phyloP scores from a whole-genome alignment of 1,284 basidiomycete genomes.

The Phaffia rhodozyma region DNA sequence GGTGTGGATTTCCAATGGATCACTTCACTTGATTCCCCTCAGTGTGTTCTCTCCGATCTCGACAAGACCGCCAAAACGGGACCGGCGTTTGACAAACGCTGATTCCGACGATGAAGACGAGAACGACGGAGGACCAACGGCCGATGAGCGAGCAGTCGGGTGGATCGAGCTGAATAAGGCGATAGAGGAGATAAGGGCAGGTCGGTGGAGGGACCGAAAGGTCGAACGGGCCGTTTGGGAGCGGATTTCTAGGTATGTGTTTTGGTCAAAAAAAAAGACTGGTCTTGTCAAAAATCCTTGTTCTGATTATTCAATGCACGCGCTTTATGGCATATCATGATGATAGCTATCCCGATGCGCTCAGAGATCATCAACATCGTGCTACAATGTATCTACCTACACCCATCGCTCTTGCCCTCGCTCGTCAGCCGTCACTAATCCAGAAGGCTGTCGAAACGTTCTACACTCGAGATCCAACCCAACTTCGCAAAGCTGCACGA shows the following conservation, averaged over 20 bases:
- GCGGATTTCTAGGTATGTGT: constrained; percentile 47
- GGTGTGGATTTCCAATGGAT: constrained; percentile 4
- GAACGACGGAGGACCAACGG: neutral
- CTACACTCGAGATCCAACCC: constrained; percentile 79
- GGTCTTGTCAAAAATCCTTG: too few species aligned
- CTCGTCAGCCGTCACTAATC: constrained; percentile 53
- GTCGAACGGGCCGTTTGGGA: constrained; percentile 40
- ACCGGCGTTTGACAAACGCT: neutral
- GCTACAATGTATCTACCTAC: constrained; percentile 68
- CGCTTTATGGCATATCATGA: constrained; percentile 7
- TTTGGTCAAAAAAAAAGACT: neutral
- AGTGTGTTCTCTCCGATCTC: neutral
- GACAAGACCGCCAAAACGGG: constrained; percentile 4
- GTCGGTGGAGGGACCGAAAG: neutral
- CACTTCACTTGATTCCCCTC: constrained; percentile 15
- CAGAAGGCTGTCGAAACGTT: constrained; percentile 81
- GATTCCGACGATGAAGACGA: constrained; percentile 9
- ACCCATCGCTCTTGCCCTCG: constrained; percentile 62
- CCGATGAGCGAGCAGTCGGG: neutral
- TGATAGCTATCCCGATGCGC: constrained; percentile 54
- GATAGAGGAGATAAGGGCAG: constrained; percentile 2
- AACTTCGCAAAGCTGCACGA: constrained; percentile 70
- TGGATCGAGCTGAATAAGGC: constrained; percentile 6
- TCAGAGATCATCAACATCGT: constrained; percentile 60
- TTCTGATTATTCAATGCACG: neutral